These are phyloP conservation scores for Rhizopus delemar DNA, from an alignment of 371 early-diverging fungal species.

Conservation along the genomic window DNA sequence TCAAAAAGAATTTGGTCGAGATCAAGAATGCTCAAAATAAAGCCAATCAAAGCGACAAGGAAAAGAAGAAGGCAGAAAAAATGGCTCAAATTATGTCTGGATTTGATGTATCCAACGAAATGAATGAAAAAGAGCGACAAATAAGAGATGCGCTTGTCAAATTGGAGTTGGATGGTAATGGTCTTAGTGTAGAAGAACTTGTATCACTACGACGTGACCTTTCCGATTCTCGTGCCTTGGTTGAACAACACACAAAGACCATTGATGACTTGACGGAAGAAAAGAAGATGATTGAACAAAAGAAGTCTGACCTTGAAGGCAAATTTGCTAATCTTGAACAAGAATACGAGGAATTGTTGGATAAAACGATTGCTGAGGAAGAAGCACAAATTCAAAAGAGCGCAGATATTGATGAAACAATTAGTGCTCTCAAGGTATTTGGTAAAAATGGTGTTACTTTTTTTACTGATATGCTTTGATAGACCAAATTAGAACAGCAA, in stretches of 20 bases:
- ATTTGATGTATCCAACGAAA: constrained; percentile 71
- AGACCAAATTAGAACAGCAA: constrained; percentile 80
- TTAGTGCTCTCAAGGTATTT: constrained; percentile 71
- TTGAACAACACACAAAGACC: constrained; percentile 70
- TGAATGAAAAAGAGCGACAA: constrained; percentile 77
- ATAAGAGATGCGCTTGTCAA: constrained; percentile 70
- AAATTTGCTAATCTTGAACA: constrained; percentile 73
- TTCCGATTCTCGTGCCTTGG: constrained; percentile 66
- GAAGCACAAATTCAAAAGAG: constrained; percentile 65
- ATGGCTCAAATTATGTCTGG: constrained; percentile 88
- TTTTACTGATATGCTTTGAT: not conserved
- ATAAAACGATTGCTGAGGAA: constrained; percentile 91
- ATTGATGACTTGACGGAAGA: constrained; percentile 67
- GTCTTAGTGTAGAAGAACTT: constrained; percentile 71
- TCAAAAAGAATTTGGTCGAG: constrained; percentile 63
- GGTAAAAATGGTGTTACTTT: not conserved
- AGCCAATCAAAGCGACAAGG: constrained; percentile 59
- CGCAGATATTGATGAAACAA: constrained; percentile 68
- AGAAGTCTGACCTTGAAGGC: constrained; percentile 73
- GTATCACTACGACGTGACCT: constrained; percentile 75
- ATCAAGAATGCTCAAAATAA: constrained; percentile 31
- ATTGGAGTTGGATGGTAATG: constrained; percentile 46
- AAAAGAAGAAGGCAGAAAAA: constrained; percentile 79
- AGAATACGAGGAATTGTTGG: constrained; percentile 91
- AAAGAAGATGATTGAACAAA: constrained; percentile 60